Percentiles rank a stretch among this genome's conserved stretches.
These are phyloP conservation scores for Nakazawaea wickerhamii DNA, from an alignment of 805 yeast genomes.

Conservation along the genomic window DNA sequence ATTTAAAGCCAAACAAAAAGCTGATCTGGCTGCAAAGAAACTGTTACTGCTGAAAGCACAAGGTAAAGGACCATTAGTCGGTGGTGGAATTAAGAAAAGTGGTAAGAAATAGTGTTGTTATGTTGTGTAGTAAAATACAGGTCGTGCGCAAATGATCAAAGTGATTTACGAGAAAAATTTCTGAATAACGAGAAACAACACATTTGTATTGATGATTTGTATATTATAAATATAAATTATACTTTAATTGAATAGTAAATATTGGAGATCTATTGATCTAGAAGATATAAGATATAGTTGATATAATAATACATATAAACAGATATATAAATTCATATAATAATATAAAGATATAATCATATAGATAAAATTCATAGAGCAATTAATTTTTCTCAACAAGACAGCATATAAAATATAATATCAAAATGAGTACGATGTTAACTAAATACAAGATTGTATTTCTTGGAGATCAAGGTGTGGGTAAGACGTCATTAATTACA, in stretches of 20 bases:
- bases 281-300: too few species aligned
- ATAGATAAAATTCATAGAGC: not conserved
- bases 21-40: constrained; percentile 90
- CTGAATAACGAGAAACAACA: too few species aligned
- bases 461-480: constrained; percentile 96
- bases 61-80: constrained; percentile 85
- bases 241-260: too few species aligned
- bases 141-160: too few species aligned
- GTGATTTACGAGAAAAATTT: too few species aligned
- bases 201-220: too few species aligned
- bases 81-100: constrained; percentile 95
- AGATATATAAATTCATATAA: too few species aligned
- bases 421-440: constrained; percentile 25
- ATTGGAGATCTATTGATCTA: too few species aligned
- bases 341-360: not conserved
- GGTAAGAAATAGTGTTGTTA: constrained; percentile 41
- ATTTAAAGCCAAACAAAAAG: constrained; percentile 89
- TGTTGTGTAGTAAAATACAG: too few species aligned
- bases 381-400: not conserved
- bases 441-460: constrained; percentile 86
- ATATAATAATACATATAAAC: too few species aligned
- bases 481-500: constrained; percentile 94
- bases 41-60: constrained; percentile 83
- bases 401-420: too few species aligned
- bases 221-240: too few species aligned